Evolutionary conservation across 352 stramenopile genomes (phyloP).

Genomic region (Albugo candida): DNA sequence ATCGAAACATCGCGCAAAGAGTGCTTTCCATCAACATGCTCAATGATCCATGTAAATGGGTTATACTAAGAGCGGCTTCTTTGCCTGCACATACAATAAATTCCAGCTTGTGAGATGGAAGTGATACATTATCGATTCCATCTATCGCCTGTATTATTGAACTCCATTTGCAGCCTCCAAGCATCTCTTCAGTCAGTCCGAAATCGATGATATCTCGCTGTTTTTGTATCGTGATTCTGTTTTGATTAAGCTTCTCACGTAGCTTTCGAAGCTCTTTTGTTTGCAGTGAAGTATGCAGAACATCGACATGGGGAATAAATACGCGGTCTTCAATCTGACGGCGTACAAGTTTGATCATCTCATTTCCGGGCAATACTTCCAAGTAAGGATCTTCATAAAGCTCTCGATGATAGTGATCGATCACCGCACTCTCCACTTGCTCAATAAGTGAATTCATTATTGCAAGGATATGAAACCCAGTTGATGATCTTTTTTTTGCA

Average conservation of each 20-base stretch:
- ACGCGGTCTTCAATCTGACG: slow-evolving; percentile 62
- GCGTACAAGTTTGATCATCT: slow-evolving; percentile 51
- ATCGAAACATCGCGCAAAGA: slow-evolving; percentile 44
- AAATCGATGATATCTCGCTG: slow-evolving; percentile 33
- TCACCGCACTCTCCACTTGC: slow-evolving; percentile 39
- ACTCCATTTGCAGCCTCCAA: slow-evolving; percentile 32
- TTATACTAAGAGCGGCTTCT: slow-evolving; percentile 26
- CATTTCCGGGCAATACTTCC: slow-evolving; percentile 44
- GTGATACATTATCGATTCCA: slow-evolving; percentile 49
- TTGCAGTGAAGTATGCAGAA: slow-evolving; percentile 17
- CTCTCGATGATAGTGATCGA: slow-evolving; percentile 39
- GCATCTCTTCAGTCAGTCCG: slow-evolving; percentile 39
- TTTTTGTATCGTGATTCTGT: slow-evolving; percentile 33
- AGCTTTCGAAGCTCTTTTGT: slow-evolving; percentile 13
- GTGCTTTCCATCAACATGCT: slow-evolving; percentile 39
- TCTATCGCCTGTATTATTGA: slow-evolving; percentile 29
- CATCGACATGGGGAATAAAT: slow-evolving; percentile 39
- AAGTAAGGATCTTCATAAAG: slow-evolving; percentile 42
- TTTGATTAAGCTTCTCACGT: slow-evolving; percentile 12
- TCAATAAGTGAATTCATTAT: slow-evolving; percentile 40
- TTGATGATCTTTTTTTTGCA: slow-evolving; percentile 1
- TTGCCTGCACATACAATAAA: slow-evolving; percentile 37
- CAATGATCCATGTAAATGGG: slow-evolving; percentile 25
- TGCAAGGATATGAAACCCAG: slow-evolving; percentile 21
- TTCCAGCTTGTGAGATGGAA: slow-evolving; percentile 71